Base-by-base conservation (phyloP, 225 moss, liverwort and hornwort genomes). In the Polytrichum formosum region DNA sequence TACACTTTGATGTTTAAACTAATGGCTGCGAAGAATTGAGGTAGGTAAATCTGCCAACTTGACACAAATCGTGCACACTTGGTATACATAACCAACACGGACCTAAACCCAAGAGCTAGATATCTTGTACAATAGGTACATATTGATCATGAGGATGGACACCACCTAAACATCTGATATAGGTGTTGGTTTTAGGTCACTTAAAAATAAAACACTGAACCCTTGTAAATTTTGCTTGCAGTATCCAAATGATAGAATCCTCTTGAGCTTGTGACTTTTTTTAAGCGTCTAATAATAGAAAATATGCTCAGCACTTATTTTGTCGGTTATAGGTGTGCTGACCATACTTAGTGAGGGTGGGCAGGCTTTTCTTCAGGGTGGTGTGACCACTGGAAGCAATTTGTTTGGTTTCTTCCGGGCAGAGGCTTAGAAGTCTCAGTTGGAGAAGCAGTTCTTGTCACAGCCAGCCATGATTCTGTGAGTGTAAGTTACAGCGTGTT, bases 341-440 rank as follows among this genome's bases (percentile, higher is more conserved):
- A 61, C 60, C 60, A 22, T 61, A 19, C 19, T 58, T 58, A 21
- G 60, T 61, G 13, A 61, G 60, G 60, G 60, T 21, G 60, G 26
- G 60, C 60, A 61, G 60, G 60, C n/a, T 61, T 5, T 28, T 26
- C 63, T 70, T 77, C 74, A 66, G 79, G 63, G 35, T 96, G 96
- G 96, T 74, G 85, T 71, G 93, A 96, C 80, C 96, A 96, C 71
- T 96, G 96, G 96, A 93, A 87, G 76, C 96, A 96, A 69, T 81
- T 88, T 58, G 84, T 93, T 54, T 96, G 91, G 93, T 80, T 76
- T 18, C 83, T 93, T 73, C 87, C 88, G 53, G 74, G 90, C 61
- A 81, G 79, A 37, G 81, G 84, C 65, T 63, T 84, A 70, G 65
- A 55, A 69, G 87, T 92, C 55, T 78, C 54, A 1, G 71, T 70